Evolutionary conservation across 495 filamentous ascomycete species (phyloP), one percentile per base, ranked within the genome.

Genomic region (Schizothecium vesticola): DNA sequence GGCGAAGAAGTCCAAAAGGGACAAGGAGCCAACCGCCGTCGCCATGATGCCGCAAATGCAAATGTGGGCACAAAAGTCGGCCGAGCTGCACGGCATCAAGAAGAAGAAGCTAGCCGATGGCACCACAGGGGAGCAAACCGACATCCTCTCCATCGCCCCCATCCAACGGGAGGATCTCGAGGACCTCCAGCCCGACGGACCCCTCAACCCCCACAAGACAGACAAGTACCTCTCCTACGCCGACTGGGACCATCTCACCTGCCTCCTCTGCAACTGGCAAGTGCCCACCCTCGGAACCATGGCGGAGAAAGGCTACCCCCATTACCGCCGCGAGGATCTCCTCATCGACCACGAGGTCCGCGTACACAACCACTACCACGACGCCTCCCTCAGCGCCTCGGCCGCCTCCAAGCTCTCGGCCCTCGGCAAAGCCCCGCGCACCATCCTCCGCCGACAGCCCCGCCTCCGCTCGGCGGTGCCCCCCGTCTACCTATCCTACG

Each of bases 51-150:
- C 84, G 3, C 91, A 96, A 72, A 82, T 97, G 36, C 90, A 95
- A 78, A 91, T 93, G 77, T 97, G 93, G 93, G 87, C 89, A 63
- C 90, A 94, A 72, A 91, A 92, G 26, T 91, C 92, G 72, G 91
- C 90, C 0, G 92, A 97, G 74, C 81, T 97, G 55, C 92, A 94
- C 70, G 90, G 91, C 1, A 80, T 74, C 7, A 76, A 76, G 28
- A 55, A 70, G 65, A 75, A 72, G 61, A 68, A 69, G 19, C 61
- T 24, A 12, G 36, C 56, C 19, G 68, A 65, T 11, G 65, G 23
- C 1, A 51, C 72, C 25, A 55, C 58, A 9, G 71, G 73, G 11
- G 70, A 73, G 19, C 69, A 71, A 6, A 29, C 68, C 4, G 68
- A 76, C 19, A 31, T 68, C 19, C 29, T 63, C 22, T 26, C 56